Base-by-base conservation (phyloP, 2,329 filamentous ascomycete species). In the Pestalotiopsis fici region DNA sequence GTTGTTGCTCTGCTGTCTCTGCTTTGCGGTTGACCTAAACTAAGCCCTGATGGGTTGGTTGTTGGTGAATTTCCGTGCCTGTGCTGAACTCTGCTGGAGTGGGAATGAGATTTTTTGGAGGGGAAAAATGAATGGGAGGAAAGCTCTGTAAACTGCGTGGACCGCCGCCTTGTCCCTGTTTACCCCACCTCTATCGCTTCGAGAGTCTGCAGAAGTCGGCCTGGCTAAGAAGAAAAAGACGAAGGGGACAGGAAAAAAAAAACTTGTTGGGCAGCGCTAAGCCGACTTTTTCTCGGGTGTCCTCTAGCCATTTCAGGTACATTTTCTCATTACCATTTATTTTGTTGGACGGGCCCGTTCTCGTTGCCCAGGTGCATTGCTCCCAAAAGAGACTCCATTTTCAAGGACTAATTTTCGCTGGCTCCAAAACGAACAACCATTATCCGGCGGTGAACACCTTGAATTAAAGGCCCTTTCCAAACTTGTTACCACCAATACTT, bases 1-100 rank as follows among this genome's bases (percentile, higher is more conserved):
- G n/a, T 35, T 35, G 31, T 35, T 35, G 31, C 31, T 25, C 11
- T 35, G 31, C 31, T 25, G 6, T 61, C 27, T 61, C 21, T 57
- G 55, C 23, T n/a, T 39, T 63, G 28, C n/a, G 23, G 15, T 61
- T 35, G 59, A 39, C 39, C 25, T 64, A 31, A 64, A 43, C 62
- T 64, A 64, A 64, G 62, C 62, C 62, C 62, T 64, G 62, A 56
- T 55, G 43, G 62, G 62, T 47, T 63, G 60, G 28, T 64, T 43
- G 62, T 64, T 50, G 43, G 47, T 64, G 43, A 55, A 63, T 63
- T 57, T 50, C 43, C 43, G 43, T 50, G 43, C 43, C 43, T 50
- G 43, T 50, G 55, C 27, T 57, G 21, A 57, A 31, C 57, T 60
- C 28, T 60, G 57, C 43, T 50, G 43, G 18, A 50, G 43, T 35